Evolutionary conservation across 495 filamentous ascomycete genomes (phyloP).

Genomic region (Amniculicola lignicola): DNA sequence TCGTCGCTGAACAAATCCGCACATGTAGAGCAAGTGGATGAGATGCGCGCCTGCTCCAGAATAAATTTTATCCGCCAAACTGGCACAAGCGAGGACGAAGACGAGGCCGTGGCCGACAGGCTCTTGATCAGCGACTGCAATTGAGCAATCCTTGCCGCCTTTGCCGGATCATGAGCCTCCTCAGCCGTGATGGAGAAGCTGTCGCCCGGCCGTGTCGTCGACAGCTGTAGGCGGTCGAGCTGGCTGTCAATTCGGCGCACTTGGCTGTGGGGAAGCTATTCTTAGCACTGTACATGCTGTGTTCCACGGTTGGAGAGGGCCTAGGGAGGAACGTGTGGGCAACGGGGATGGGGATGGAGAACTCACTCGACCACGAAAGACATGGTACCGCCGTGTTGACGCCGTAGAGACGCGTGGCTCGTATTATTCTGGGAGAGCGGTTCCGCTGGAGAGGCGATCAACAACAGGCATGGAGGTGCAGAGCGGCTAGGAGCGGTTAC

Average conservation of each 20-base stretch:
- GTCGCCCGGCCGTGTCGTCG: conserved; percentile 36
- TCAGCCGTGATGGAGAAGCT: conserved; percentile 31
- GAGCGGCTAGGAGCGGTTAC: conserved; percentile 3
- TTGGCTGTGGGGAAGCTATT: conserved; percentile 54
- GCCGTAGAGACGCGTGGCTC: too few relatives aligned
- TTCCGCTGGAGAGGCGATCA: not conserved
- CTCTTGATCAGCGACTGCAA: conserved; percentile 64
- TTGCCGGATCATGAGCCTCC: conserved; percentile 32
- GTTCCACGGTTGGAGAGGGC: too few relatives aligned
- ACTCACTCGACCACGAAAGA: conserved; percentile 38
- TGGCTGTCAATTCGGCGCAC: conserved; percentile 73
- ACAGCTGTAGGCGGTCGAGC: conserved; percentile 70
- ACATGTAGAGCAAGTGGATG: conserved; percentile 32
- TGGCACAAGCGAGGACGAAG: conserved; percentile 49
- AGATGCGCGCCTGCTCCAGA: conserved; percentile 57
- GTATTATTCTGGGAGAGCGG: not conserved
- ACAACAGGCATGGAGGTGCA: conserved; percentile 3
- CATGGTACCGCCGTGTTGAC: conserved; percentile 26
- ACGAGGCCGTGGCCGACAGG: conserved; percentile 63
- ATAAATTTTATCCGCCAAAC: conserved; percentile 54
- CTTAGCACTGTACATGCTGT: conserved; percentile 13
- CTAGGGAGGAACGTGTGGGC: too few relatives aligned
- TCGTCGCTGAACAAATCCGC: conserved; percentile 23
- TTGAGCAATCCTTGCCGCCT: conserved; percentile 32
- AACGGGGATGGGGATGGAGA: too few relatives aligned